Evolutionary conservation across 2,329 filamentous ascomycete genomes (phyloP), one percentile per base, ranked within the genome.

Genomic region (Cephalotrichum gorgonifer): DNA sequence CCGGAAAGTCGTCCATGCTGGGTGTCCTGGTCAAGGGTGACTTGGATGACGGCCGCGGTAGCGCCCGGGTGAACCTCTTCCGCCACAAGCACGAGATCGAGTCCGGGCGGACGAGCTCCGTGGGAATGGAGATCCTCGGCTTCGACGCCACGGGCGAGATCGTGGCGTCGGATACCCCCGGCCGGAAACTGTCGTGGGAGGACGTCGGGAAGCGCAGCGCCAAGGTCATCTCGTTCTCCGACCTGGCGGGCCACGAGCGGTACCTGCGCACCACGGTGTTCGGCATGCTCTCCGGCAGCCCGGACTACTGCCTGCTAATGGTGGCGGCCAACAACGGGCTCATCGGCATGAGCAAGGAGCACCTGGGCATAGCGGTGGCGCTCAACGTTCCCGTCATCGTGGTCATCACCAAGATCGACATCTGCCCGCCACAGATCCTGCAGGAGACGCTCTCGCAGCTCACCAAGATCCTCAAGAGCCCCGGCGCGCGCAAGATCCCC

Each of bases 111-210:
- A 98, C 93, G 9, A 95, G 88, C 62, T 96, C 90, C 0, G 93
- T 98, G 1, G 91, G 93, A 39, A 94, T 97, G 90, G 93, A 98
- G 65, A 97, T 97, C 53, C 89, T 97, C 85, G 93, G 93, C 2
- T 98, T 96, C 58, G 89, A 97, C 64, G 88, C 85, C 46, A 77
- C 78, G 49, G 91, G 93, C 26, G 80, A 90, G 25, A 85, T 95
- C 26, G 78, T 97, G 15, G 79, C 82, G 15, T 91, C 87, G 35
- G 85, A 85, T 51, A 85, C 84, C 1, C 86, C 90, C 2, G 91
- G 89, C 1, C 80, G 93, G 63, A 88, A 85, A 68, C 72, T 97
- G 30, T 91, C 90, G 4, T 98, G 93, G 93, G 91, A 96, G 64
- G 93, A 98, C 64, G 96, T 98, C 61, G 93, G 93, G 48, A 88